Evolutionary conservation across 2,329 filamentous ascomycete species (phyloP).

Genomic region (Parafenestella ontariensis): DNA sequence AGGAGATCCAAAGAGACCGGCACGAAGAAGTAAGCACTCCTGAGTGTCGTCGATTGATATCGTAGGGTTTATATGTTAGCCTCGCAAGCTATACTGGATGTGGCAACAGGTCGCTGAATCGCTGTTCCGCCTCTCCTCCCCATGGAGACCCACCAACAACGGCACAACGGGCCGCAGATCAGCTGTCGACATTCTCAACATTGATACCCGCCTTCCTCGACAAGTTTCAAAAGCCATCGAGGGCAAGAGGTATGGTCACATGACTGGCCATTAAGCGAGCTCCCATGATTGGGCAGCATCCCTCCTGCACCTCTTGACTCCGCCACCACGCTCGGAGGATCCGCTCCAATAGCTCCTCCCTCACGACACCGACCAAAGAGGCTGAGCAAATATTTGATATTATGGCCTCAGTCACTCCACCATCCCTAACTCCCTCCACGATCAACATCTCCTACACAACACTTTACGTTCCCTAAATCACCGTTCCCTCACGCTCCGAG

Average conservation of each 20-base stretch:
- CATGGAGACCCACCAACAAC: neutral
- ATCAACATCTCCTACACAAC: neutral
- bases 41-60: neutral
- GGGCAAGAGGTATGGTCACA: neutral
- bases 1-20: neutral
- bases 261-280: constrained; percentile 10
- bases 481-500: neutral
- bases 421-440: neutral
- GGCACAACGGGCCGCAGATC: neutral
- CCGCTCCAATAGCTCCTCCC: constrained; percentile 28
- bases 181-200: neutral
- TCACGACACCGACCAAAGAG: constrained; percentile 25
- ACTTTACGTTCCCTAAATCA: neutral
- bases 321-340: constrained; percentile 29
- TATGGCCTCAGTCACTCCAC: constrained; percentile 27
- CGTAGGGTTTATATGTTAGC: neutral
- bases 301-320: constrained; percentile 21
- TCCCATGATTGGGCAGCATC: constrained; percentile 9
- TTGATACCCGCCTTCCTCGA: neutral
- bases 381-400: constrained; percentile 25
- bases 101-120: neutral
- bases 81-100: constrained; percentile 22
- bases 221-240: neutral
- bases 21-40: neutral
- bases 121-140: neutral